These are phyloP conservation scores for Backusella macrospora DNA, from an alignment of 192 early-diverging fungal species.

Conservation along the genomic window DNA sequence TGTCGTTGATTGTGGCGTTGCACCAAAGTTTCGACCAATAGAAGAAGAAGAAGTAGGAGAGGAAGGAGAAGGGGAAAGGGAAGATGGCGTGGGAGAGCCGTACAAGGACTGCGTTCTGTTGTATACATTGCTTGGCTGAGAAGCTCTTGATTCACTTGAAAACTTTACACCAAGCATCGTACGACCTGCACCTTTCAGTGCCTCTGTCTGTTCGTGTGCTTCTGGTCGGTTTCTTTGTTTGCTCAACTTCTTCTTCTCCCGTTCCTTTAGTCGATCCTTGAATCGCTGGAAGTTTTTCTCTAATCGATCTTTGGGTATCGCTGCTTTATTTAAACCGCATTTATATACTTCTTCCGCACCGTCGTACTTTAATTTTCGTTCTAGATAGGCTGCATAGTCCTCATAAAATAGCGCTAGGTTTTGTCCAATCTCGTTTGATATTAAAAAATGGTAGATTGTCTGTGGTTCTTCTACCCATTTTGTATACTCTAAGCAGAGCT, in stretches of 20 bases:
- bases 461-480: not conserved
- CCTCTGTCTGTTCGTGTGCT: not conserved
- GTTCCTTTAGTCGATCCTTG: not conserved
- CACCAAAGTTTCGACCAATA: conserved; percentile 1
- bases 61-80: not conserved
- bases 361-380: not conserved
- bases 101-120: not conserved
- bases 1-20: not conserved
- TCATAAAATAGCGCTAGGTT: conserved; percentile 3
- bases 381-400: not conserved
- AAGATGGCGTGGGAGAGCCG: not conserved
- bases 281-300: not conserved
- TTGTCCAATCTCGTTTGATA: not conserved
- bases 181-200: not conserved
- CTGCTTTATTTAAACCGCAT: not conserved
- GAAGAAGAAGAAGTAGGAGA: not conserved
- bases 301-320: not conserved
- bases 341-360: not conserved
- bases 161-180: conserved; percentile 5
- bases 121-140: not conserved
- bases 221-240: not conserved
- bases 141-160: not conserved
- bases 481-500: not conserved
- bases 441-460: not conserved
- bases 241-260: not conserved